A percentile compares a stretch with the other conserved stretches of the same genome.
These are phyloP conservation scores for Nigrograna mackinnonii DNA, from an alignment of 2,329 filamentous ascomycete genomes.

Conservation along the genomic window DNA sequence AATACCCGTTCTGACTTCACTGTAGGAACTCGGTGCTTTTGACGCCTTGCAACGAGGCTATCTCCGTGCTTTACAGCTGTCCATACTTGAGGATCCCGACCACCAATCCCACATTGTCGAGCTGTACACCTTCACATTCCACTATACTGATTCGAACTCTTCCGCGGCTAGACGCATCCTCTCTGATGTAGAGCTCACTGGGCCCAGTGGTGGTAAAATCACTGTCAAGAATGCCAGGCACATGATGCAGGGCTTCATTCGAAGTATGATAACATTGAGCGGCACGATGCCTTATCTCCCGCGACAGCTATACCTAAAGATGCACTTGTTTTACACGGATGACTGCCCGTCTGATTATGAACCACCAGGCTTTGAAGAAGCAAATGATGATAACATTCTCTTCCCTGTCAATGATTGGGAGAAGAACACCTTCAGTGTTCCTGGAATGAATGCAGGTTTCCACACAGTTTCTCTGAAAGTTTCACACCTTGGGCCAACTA, in stretches of 20 bases:
- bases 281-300: slow-evolving; percentile 28
- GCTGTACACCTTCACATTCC: slow-evolving; percentile 54
- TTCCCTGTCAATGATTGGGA: slow-evolving; percentile 41
- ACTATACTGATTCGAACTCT: slow-evolving; percentile 32
- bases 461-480: slow-evolving; percentile 38
- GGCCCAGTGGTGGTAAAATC: slow-evolving; percentile 31
- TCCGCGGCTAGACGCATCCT: no score
- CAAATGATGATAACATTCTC: slow-evolving; percentile 28
- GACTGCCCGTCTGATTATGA: slow-evolving; percentile 43
- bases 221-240: slow-evolving; percentile 44
- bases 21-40: slow-evolving; percentile 54
- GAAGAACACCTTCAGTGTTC: slow-evolving; percentile 35
- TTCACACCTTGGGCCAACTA: slow-evolving; percentile 23
- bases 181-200: no score
- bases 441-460: slow-evolving; percentile 40
- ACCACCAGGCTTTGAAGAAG: slow-evolving; percentile 44
- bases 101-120: slow-evolving; percentile 48
- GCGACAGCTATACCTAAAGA: slow-evolving; percentile 46
- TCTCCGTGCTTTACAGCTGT: slow-evolving; percentile 51
- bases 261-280: slow-evolving; percentile 43
- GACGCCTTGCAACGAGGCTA: slow-evolving; percentile 47
- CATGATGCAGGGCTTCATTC: slow-evolving; percentile 48
- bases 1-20: slow-evolving; percentile 22
- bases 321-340: slow-evolving; percentile 51
- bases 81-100: slow-evolving; percentile 46